Percentiles rank a stretch among this genome's conserved stretches.
Evolutionary conservation across 1,139 yeast species (phyloP).

Genomic region (Candida sanyaensis): DNA sequence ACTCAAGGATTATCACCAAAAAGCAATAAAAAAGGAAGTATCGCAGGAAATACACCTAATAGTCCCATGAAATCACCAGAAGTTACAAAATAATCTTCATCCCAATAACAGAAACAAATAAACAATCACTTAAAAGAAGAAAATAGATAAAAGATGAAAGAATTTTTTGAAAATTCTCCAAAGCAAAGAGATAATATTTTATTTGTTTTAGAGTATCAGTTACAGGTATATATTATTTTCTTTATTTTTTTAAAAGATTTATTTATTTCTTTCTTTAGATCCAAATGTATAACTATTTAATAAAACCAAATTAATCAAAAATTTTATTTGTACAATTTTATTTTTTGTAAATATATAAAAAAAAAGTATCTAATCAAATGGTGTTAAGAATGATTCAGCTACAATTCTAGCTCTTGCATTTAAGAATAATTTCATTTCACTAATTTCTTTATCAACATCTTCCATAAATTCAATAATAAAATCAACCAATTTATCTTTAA

Average conservation of each 20-base stretch:
- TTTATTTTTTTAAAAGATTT: too few relatives aligned
- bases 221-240: conserved; percentile 2
- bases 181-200: too few relatives aligned
- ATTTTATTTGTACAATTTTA: too few relatives aligned
- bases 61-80: conserved; percentile 5
- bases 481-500: conserved; percentile 92
- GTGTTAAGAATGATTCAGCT: conserved; percentile 90
- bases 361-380: conserved; percentile 50
- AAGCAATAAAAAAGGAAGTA: neutral
- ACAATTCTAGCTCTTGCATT: conserved; percentile 98
- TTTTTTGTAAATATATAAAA: neutral
- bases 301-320: neutral
- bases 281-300: conserved; percentile 4
- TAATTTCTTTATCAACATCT: conserved; percentile 97
- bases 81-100: neutral
- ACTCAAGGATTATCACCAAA: conserved; percentile 36
- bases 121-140: conserved; percentile 6
- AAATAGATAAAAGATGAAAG: neutral
- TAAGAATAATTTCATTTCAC: conserved; percentile 95
- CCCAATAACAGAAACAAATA: neutral
- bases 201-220: conserved; percentile 1
- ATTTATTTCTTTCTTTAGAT: neutral
- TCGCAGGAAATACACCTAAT: neutral
- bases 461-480: conserved; percentile 98
- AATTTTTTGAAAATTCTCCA: neutral